Base-by-base conservation (phyloP, 495 filamentous ascomycete species). In the Chaetomidium leptoderma region DNA sequence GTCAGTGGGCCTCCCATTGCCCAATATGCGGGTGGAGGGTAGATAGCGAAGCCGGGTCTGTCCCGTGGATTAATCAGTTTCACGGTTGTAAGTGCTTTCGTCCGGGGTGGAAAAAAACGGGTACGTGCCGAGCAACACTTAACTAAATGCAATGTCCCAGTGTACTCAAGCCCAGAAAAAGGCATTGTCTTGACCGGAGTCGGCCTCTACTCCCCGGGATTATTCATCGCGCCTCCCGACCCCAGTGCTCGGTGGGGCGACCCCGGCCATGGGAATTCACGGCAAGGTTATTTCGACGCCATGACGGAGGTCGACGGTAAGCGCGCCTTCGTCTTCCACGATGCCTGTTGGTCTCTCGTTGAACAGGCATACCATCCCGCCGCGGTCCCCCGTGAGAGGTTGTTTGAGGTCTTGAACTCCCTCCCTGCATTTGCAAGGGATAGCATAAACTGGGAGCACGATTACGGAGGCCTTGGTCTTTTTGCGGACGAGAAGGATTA, bases 261-360 rank as follows among this genome's bases (percentile, higher is more conserved):
- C 27, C 27, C 45, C n/a, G 27, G 45, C 3, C 32, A 47, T 11
- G n/a, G 8, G 13, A 17, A 21, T 17, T n/a, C 27, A 1, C 5
- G 0, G 2, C 16, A 32, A 8, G 14, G 19, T 10, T 5, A 32
- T 13, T 32, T 47, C 27, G 45, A 16, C 5, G 45, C 11, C 7
- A 17, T 47, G 27, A 9, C 26, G 16, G 27, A 47, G 13, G 7
- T 24, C 26, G 13, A 39, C 36, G 36, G 36, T 6, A 39, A 39
- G 16, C 45, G 16, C 11, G 46, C 30, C 46, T 49, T 49, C 29
- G 9, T 49, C n/a, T 49, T 49, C 6, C 46, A 49, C 30, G 46
- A 49, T 6, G 46, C n/a, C 17, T 49, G 46, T 13, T 49, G 46
- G 46, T 23, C 29, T 35, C 46, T 49, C 3, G n/a, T 49, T 5